These are phyloP conservation scores for Cyberlindnera saturnus DNA, from an alignment of 805 yeast species.

Conservation along the genomic window DNA sequence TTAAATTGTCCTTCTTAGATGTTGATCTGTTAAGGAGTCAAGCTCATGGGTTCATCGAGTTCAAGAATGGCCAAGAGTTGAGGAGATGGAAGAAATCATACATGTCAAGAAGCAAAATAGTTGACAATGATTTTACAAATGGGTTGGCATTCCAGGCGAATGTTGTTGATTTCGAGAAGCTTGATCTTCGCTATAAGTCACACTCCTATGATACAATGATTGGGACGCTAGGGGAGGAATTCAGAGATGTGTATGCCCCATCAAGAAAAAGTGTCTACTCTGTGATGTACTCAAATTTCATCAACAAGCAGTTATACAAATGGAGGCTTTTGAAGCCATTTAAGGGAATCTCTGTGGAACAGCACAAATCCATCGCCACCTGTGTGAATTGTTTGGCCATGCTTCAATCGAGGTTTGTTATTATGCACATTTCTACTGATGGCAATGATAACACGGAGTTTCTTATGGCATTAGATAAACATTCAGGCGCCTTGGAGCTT, in stretches of 20 bases:
- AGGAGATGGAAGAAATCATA: conserved; percentile 7
- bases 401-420: conserved; percentile 10
- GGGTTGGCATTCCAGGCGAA: conserved; percentile 7
- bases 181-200: conserved; percentile 7
- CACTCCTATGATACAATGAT: background rate
- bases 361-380: conserved; percentile 4
- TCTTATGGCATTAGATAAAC: conserved; percentile 14
- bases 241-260: background rate
- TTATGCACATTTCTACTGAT: conserved; percentile 12
- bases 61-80: conserved; percentile 1
- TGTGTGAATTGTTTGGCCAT: conserved; percentile 15
- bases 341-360: conserved; percentile 3
- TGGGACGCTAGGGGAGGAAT: background rate
- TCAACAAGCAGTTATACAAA: conserved; percentile 12
- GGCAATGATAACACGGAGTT: conserved; percentile 8
- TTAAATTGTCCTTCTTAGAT: conserved; percentile 6
- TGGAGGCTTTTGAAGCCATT: conserved; percentile 21
- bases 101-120: background rate
- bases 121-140: background rate
- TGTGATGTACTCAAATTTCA: conserved; percentile 4
- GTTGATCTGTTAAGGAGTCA: conserved; percentile 1
- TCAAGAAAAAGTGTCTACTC: conserved; percentile 4
- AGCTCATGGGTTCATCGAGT: conserved; percentile 6
- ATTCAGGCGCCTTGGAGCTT: conserved; percentile 12
- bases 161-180: conserved; percentile 20